Evolutionary conservation across 306 rosid species (phyloP), one percentile per base, ranked within the genome.

Genomic region (Quercus wislizeni): DNA sequence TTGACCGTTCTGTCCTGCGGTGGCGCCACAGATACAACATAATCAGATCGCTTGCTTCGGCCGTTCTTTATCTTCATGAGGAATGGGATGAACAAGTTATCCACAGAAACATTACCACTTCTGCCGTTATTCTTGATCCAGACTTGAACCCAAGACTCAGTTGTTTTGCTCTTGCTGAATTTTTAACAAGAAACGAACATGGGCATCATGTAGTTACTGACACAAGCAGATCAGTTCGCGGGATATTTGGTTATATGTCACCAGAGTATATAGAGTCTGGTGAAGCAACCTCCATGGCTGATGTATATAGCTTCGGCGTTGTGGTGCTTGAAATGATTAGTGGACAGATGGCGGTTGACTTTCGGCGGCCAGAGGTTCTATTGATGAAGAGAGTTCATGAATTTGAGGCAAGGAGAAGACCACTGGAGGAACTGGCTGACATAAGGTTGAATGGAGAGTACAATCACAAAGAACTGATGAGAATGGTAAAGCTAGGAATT

Each of bases 51-150:
- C 93, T 94, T 35, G 97, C 99, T 75, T 92, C 93, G 1, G 99
- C 97, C 25, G 77, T 94, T 78, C 92, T 87, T 23, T 94, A 94
- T 85, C 93, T 94, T 71, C 99, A 94, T n/a, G 97, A 94, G 86
- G 97, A 94, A 82, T 94, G 99, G 99, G 97, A 94, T 18, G 99
- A 94, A 64, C 92, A 91, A 86, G 99, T 94, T 20, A 92, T 94
- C 70, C 99, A 94, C 69, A 86, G 92, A 78, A 92, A 83, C 83
- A 92, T 94, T 55, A 94, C 99, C 78, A 92, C 99, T 62, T 94
- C 99, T 4, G 97, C 99, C 68, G 84, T 94, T 54, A 89, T 92
- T 80, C 91, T 94, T 57, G 99, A 92, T 78, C 85, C 85, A 20
- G 97, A 92, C 84, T 88, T 91, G 87, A 92, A 91, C 59, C 97